phyloP scores from a whole-genome alignment of 2,329 filamentous ascomycete species.

The Beauveria sp. region DNA sequence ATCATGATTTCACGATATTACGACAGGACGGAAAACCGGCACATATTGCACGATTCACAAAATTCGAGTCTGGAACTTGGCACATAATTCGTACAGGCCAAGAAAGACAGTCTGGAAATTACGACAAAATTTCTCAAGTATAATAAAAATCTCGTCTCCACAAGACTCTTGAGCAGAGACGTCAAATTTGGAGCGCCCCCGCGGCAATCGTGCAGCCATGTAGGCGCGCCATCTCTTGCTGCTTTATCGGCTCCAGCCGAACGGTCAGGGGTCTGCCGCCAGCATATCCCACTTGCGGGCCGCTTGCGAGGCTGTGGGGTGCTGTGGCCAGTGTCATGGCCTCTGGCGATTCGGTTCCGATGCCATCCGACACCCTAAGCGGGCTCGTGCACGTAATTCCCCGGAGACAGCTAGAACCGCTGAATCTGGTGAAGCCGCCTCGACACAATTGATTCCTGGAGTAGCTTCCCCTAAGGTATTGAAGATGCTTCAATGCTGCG shows the following conservation, averaged over 20 bases:
- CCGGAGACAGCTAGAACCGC: neutral
- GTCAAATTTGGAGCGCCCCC: constrained; percentile 22
- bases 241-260: constrained; percentile 27
- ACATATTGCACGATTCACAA: neutral
- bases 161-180: constrained; percentile 19
- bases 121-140: neutral
- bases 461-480: neutral
- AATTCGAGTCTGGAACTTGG: neutral
- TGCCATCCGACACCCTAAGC: neutral
- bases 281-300: constrained; percentile 21
- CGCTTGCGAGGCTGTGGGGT: constrained; percentile 16
- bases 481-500: neutral
- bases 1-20: constrained; percentile 3
- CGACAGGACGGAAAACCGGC: neutral
- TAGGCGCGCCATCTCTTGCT: constrained; percentile 34
- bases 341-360: neutral
- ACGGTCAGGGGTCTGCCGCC: constrained; percentile 10
- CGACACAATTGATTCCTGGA: neutral
- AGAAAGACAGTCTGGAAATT: neutral
- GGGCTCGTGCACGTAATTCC: neutral
- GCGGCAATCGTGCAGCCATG: constrained; percentile 26
- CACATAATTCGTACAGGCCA: neutral
- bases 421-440: neutral
- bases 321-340: neutral
- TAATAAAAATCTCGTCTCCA: neutral